A percentile compares a stretch with the other conserved stretches of the same genome.
phyloP scores from a whole-genome alignment of 2,329 filamentous ascomycete species.

The Tolypocladium ophioglossoides region DNA sequence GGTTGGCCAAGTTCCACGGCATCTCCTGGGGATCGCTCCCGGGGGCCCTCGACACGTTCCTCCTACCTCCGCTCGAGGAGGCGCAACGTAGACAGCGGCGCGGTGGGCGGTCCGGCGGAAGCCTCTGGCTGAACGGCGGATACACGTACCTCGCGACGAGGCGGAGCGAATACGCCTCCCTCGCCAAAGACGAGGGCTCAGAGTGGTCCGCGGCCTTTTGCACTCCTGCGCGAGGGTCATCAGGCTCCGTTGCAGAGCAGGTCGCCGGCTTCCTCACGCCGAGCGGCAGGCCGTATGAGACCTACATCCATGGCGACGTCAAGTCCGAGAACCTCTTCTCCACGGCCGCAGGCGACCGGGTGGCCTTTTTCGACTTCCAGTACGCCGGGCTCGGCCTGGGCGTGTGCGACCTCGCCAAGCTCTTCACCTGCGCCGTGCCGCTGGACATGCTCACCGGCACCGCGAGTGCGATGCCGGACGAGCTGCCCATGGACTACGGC shows the following conservation, averaged over 20 bases:
- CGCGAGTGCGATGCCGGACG: slow-evolving; percentile 16
- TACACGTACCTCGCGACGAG: slow-evolving; percentile 60
- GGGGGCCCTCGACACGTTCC: slow-evolving; percentile 19
- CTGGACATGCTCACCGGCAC: slow-evolving; percentile 34
- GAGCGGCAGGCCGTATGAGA: slow-evolving; percentile 33
- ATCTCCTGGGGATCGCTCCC: slow-evolving; percentile 33
- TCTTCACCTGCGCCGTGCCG: slow-evolving; percentile 57
- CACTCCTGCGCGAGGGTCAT: slow-evolving; percentile 8
- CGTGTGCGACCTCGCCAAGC: slow-evolving; percentile 55
- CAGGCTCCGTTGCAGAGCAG: slow-evolving; percentile 35
- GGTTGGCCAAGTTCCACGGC: slow-evolving; percentile 52
- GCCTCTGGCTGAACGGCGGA: slow-evolving; percentile 54
- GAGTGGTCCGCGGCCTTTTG: slow-evolving; percentile 48
- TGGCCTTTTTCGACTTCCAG: slow-evolving; percentile 61
- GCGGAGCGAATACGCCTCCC: slow-evolving; percentile 39
- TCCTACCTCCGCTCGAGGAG: slow-evolving; percentile 48
- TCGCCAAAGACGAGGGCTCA: slow-evolving; percentile 33
- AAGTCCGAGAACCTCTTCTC: slow-evolving; percentile 61
- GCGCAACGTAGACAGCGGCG: slow-evolving; percentile 12
- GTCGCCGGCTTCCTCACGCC: slow-evolving; percentile 42
- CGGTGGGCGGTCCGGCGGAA: slow-evolving; percentile 7
- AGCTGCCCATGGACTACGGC: slow-evolving; percentile 36
- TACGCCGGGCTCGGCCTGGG: slow-evolving; percentile 55
- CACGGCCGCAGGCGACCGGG: slow-evolving; percentile 31
- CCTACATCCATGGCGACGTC: slow-evolving; percentile 57